These are phyloP conservation scores for Cardamine occulta DNA, from an alignment of 345 rosid genomes.

Conservation along the genomic window DNA sequence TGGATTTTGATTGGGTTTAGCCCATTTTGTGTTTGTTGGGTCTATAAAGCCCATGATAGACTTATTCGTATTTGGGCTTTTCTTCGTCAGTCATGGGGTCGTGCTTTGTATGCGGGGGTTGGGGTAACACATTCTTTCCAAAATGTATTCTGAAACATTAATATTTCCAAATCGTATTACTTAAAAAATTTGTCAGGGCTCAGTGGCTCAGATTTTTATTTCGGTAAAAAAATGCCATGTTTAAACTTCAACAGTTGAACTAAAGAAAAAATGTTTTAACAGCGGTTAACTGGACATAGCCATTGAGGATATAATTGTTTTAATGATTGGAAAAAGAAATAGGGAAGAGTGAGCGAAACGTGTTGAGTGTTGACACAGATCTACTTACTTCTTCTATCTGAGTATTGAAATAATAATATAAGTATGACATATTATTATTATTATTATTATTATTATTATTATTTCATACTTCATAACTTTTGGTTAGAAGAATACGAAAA, in stretches of 20 bases:
- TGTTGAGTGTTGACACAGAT: conserved; percentile 25
- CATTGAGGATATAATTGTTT: conserved; percentile 33
- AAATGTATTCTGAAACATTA: background rate
- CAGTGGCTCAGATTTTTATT: background rate
- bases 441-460: too few species aligned
- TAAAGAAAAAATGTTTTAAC: background rate
- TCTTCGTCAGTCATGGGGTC: background rate
- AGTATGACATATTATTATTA: background rate
- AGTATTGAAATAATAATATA: background rate
- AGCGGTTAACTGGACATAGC: conserved; percentile 37
- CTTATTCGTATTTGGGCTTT: background rate
- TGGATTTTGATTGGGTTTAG: background rate
- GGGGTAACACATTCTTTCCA: background rate
- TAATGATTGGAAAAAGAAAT: conserved; percentile 30
- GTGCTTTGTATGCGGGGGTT: background rate
- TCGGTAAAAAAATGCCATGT: background rate
- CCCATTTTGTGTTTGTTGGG: background rate
- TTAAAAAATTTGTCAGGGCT: background rate
- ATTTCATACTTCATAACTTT: background rate
- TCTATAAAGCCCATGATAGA: background rate
- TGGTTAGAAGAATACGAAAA: conserved; percentile 43
- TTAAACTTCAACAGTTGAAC: background rate
- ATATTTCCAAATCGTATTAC: background rate
- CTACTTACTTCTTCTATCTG: conserved; percentile 3
- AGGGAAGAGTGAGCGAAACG: conserved; percentile 37